Evolutionary conservation across 129 eudicot species (phyloP), one percentile per base, ranked within the genome.

Genomic region (Pseudognaphalium luteoalbum): DNA sequence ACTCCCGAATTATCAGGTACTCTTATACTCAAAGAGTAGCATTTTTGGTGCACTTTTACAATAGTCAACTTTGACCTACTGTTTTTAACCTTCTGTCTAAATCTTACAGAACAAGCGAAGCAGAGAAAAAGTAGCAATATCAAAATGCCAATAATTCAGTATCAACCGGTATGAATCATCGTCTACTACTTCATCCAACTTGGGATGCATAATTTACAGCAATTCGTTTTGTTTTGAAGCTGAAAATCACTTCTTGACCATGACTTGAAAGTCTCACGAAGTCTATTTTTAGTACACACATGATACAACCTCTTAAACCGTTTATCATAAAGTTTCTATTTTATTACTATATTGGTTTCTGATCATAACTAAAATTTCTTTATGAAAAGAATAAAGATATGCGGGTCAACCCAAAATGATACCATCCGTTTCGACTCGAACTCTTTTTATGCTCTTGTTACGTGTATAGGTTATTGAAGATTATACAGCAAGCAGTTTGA

Each of bases 1-100:
- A 87, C 82, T 63, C 85, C 94, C 3, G 84, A 86, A 74, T 52
- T 81, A 73, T 81, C 97, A 75, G 96, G 98, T 90, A 91, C 35
- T 52, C 3, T 32, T 84, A 19, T 44, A 60, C 69, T 73, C 72
- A 10, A 34, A 79, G 47, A 37, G 11, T 44, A 39, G 74, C 52
- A 33, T 28, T 19, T 68, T 83, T 69, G 14, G 71, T 59, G n/a
- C 41, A 56, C 75, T 82, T 60, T 47, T 63, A 34, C 15, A 54
- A 4, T 57, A 9, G 6, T 73, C 6, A 30, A 28, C 41, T 73
- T 78, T 42, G 44, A 74, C n/a, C 25, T 72, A 57, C 35, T 14
- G 62, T 78, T 78, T 44, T 32, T 50, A 19, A 75, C 37, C 59
- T 70, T 41, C 29, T 21, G 12, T 28, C 54, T 62, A 21, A 73